phyloP scores from a whole-genome alignment of 2,329 filamentous ascomycete genomes.

The Ophiosphaerella herpotricha region DNA sequence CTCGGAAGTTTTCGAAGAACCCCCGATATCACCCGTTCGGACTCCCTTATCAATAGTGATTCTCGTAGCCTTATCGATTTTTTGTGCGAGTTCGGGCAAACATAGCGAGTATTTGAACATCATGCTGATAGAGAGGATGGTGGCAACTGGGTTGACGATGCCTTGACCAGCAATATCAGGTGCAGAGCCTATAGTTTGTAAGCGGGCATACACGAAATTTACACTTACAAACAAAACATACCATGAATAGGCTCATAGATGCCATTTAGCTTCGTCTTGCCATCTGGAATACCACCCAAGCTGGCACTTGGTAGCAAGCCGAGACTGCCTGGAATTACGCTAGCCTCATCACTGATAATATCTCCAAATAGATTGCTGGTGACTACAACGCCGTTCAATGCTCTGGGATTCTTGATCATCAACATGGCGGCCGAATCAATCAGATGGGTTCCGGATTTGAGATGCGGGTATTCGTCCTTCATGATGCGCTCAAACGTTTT shows the following conservation, averaged over 20 bases:
- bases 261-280: conserved; percentile 82
- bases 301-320: conserved; percentile 88
- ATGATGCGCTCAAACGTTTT: conserved; percentile 85
- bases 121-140: conserved; percentile 91
- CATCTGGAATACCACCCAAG: conserved; percentile 83
- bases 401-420: conserved; percentile 90
- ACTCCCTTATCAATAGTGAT: conserved; percentile 78
- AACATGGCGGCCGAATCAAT: conserved; percentile 98
- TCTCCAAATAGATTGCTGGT: conserved; percentile 96
- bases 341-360: conserved; percentile 94
- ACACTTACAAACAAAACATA: conserved; percentile 47
- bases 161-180: conserved; percentile 92
- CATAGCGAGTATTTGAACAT: conserved; percentile 92
- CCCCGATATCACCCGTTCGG: conserved; percentile 84
- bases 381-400: conserved; percentile 87
- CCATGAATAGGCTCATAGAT: conserved; percentile 99
- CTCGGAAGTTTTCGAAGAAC: conserved; percentile 71
- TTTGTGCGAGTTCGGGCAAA: conserved; percentile 74
- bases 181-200: conserved; percentile 67
- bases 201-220: conserved; percentile 9
- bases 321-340: conserved; percentile 88
- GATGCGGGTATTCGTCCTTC: conserved; percentile 83
- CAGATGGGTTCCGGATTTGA: conserved; percentile 84
- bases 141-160: conserved; percentile 89
- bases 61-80: conserved; percentile 80